phyloP scores from a whole-genome alignment of 2,329 filamentous ascomycete species.

The Ascochyta fabae region DNA sequence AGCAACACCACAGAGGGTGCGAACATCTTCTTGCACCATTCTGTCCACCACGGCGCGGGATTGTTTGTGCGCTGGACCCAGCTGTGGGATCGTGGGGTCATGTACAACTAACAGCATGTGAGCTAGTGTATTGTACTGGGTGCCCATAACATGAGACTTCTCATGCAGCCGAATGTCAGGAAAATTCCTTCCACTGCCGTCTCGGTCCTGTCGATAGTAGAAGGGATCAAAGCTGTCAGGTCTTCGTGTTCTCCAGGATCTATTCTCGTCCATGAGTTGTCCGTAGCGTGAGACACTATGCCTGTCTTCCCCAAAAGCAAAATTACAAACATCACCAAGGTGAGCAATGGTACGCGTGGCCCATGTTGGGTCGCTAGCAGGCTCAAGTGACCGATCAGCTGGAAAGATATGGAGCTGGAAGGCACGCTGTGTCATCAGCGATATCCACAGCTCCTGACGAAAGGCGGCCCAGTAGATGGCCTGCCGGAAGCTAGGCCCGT shows the following conservation, averaged over 20 bases:
- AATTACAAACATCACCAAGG: constrained; percentile 47
- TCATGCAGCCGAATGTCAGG: constrained; percentile 46
- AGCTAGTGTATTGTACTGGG: constrained; percentile 45
- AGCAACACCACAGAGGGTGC: constrained; percentile 45
- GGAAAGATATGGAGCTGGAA: constrained; percentile 48
- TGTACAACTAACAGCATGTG: constrained; percentile 47
- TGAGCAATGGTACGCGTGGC: constrained; percentile 52
- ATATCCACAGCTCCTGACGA: constrained; percentile 48
- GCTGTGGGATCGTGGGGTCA: constrained; percentile 46
- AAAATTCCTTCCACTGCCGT: constrained; percentile 43
- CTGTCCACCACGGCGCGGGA: constrained; percentile 40
- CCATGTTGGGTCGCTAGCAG: constrained; percentile 51
- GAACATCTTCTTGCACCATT: constrained; percentile 45
- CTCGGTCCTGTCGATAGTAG: constrained; percentile 41
- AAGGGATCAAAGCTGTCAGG: constrained; percentile 47
- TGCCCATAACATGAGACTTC: constrained; percentile 44
- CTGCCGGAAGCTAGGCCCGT: constrained; percentile 42
- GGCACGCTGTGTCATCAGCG: constrained; percentile 46
- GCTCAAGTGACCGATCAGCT: constrained; percentile 49
- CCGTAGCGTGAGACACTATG: constrained; percentile 39
- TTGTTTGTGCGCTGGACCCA: constrained; percentile 44
- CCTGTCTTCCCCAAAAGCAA: constrained; percentile 44
- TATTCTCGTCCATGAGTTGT: constrained; percentile 45
- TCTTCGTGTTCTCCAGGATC: constrained; percentile 39
- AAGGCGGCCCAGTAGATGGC: constrained; percentile 50